Percentiles rank a stretch among this genome's conserved stretches.
phyloP scores from a whole-genome alignment of 2,329 filamentous ascomycete species.

The Huntiella bhutanensis region DNA sequence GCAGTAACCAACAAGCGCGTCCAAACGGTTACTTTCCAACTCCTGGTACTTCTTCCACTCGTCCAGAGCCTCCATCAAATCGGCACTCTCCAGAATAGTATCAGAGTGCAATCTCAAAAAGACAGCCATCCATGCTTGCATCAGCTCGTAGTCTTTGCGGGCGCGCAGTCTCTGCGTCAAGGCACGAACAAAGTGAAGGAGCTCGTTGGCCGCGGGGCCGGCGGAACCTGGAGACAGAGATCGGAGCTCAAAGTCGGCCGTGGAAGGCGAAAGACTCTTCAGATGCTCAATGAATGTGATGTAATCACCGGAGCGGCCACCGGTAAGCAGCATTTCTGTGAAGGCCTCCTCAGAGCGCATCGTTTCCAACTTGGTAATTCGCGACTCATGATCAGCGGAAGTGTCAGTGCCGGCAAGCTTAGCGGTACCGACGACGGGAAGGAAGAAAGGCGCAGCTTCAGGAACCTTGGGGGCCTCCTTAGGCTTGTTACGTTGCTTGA shows the following conservation, averaged over 20 bases:
- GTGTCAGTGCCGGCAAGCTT: constrained; percentile 17
- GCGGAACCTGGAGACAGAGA: constrained; percentile 38
- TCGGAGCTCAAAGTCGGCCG: constrained; percentile 77
- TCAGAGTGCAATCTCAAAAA: constrained; percentile 65
- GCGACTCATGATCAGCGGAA: constrained; percentile 31
- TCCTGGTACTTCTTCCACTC: constrained; percentile 58
- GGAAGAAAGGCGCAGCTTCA: constrained; percentile 89
- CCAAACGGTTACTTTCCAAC: constrained; percentile 50
- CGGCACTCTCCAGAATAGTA: constrained; percentile 29
- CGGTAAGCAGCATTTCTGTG: constrained; percentile 35
- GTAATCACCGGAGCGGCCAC: constrained; percentile 39
- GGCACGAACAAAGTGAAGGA: constrained; percentile 63
- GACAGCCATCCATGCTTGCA: constrained; percentile 94
- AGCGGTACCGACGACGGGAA: constrained; percentile 40
- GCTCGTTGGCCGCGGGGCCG: constrained; percentile 41
- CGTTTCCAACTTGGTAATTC: constrained; percentile 49
- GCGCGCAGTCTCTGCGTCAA: constrained; percentile 50
- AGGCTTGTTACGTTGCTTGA: constrained; percentile 86
- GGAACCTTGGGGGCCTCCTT: constrained; percentile 79
- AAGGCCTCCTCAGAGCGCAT: constrained; percentile 38
- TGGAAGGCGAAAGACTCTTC: constrained; percentile 62
- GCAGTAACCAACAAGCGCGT: constrained; percentile 68
- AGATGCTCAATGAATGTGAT: constrained; percentile 56
- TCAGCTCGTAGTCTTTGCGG: constrained; percentile 74
- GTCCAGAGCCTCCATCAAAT: constrained; percentile 38